Evolutionary conservation across 1,139 yeast species (phyloP).

Genomic region (Tardiomyces blankii): DNA sequence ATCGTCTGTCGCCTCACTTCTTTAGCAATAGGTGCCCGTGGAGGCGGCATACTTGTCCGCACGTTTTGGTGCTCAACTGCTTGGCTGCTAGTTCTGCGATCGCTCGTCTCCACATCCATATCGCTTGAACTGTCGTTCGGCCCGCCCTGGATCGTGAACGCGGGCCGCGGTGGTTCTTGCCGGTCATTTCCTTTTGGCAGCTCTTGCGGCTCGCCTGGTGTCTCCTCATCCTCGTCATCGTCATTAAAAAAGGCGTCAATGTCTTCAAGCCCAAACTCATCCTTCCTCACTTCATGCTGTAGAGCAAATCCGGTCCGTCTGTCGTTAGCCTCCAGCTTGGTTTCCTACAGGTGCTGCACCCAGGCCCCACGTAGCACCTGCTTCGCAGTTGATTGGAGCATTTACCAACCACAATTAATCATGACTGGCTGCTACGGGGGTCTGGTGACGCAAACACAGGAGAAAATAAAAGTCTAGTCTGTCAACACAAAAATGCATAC

Average conservation of each 20-base stretch:
- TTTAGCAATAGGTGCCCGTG: background rate
- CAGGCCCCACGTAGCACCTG: too few relatives aligned
- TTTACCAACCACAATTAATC: background rate
- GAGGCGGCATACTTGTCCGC: background rate
- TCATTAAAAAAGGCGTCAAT: constrained; percentile 60
- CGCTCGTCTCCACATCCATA: background rate
- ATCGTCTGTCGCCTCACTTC: background rate
- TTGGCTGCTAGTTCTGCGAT: background rate
- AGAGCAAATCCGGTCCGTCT: constrained; percentile 42
- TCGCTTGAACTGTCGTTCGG: background rate
- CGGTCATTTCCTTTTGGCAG: constrained; percentile 1
- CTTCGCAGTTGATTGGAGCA: too few relatives aligned
- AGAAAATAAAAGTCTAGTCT: background rate
- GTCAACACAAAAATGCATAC: constrained; percentile 6
- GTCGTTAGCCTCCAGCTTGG: constrained; percentile 1
- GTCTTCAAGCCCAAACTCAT: constrained; percentile 68
- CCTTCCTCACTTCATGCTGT: constrained; percentile 41
- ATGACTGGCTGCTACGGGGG: too few relatives aligned
- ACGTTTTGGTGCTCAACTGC: background rate
- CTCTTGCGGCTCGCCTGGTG: background rate
- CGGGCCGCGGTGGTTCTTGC: constrained; percentile 2
- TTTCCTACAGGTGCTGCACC: background rate
- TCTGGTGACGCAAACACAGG: too few relatives aligned
- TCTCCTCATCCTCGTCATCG: constrained; percentile 4
- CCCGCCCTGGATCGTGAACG: constrained; percentile 1